Conservation (phyloP, 1,284 basidiomycete species). For the Melanopsichium pennsylvanicum region DNA sequence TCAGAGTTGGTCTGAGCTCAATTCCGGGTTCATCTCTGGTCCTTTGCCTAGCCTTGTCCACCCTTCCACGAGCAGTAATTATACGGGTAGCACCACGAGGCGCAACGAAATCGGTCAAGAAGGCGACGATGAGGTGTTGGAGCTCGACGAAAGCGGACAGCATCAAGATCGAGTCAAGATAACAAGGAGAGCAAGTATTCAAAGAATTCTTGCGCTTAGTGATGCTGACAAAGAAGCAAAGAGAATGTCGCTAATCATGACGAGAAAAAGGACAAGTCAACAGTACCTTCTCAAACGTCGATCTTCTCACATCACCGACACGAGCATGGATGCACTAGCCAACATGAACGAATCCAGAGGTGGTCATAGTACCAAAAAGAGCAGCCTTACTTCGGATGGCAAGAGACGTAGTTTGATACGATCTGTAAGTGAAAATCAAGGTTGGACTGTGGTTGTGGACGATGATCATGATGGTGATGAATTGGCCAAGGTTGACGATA, state of each 20-base stretch:
- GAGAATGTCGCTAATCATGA: too few relatives aligned
- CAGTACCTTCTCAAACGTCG: slow-evolving; percentile 13
- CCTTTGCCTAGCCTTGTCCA: slow-evolving; percentile 24
- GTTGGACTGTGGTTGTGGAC: slow-evolving; percentile 16
- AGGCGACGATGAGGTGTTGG: neutral
- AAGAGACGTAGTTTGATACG: slow-evolving; percentile 10
- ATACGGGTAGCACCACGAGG: too few relatives aligned
- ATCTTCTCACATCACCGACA: slow-evolving; percentile 18
- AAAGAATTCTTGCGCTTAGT: slow-evolving; percentile 23
- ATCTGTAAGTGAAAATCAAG: slow-evolving; percentile 6
- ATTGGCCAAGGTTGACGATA: slow-evolving; percentile 2
- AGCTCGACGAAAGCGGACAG: neutral
- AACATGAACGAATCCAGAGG: too few relatives aligned
- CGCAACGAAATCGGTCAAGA: too few relatives aligned
- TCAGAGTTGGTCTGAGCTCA: slow-evolving; percentile 18
- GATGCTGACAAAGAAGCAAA: slow-evolving; percentile 17
- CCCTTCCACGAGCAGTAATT: too few relatives aligned
- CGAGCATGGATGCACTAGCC: too few relatives aligned
- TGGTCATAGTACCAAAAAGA: too few relatives aligned
- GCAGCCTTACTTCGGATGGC: slow-evolving; percentile 3
- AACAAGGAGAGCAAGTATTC: slow-evolving; percentile 21
- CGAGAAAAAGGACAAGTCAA: slow-evolving; percentile 3
- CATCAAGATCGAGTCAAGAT: too few relatives aligned
- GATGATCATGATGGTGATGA: too few relatives aligned
- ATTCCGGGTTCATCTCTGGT: neutral